Percentiles rank a stretch among this genome's conserved stretches.
These are phyloP conservation scores for Botryotinia narcissicola DNA, from an alignment of 2,329 filamentous ascomycete species.

Conservation along the genomic window DNA sequence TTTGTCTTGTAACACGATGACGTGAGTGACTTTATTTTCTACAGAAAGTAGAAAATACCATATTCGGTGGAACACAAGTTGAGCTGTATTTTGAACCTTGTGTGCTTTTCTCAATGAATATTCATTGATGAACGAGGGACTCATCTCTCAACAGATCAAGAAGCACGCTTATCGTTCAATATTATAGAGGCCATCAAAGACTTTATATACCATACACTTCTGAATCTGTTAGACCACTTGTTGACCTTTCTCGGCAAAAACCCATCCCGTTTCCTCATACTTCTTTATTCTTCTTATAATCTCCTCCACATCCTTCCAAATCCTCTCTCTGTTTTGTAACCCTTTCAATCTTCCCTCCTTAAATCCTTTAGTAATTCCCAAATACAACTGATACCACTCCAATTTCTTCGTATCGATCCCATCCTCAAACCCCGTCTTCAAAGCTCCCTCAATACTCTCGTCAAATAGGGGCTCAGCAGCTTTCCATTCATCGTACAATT, in stretches of 20 bases:
- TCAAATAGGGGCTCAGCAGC: conserved; percentile 6
- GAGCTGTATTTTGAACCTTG: not conserved
- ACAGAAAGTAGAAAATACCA: not conserved
- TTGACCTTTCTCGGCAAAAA: not conserved
- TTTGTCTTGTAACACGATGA: not conserved
- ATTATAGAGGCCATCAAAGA: not conserved
- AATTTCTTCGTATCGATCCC: conserved; percentile 23
- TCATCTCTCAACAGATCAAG: fast-evolving
- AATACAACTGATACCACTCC: conserved; percentile 31
- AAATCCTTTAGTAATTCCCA: conserved; percentile 28
- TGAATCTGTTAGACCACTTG: not conserved
- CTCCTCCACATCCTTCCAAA: conserved; percentile 32
- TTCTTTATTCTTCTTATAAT: conserved; percentile 21
- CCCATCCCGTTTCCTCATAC: not conserved
- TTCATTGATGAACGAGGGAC: not conserved
- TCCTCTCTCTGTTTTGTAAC: conserved; percentile 31
- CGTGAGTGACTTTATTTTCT: no score
- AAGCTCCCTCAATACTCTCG: not conserved
- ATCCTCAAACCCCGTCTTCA: not conserved
- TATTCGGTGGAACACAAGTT: not conserved
- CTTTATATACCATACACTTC: not conserved
- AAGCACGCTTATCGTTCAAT: not conserved
- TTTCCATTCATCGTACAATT: conserved; percentile 9
- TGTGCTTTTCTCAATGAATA: not conserved
- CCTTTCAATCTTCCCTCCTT: conserved; percentile 28